Conservation (phyloP, 2,329 filamentous ascomycete genomes). For the Rutstroemia sp. region DNA sequence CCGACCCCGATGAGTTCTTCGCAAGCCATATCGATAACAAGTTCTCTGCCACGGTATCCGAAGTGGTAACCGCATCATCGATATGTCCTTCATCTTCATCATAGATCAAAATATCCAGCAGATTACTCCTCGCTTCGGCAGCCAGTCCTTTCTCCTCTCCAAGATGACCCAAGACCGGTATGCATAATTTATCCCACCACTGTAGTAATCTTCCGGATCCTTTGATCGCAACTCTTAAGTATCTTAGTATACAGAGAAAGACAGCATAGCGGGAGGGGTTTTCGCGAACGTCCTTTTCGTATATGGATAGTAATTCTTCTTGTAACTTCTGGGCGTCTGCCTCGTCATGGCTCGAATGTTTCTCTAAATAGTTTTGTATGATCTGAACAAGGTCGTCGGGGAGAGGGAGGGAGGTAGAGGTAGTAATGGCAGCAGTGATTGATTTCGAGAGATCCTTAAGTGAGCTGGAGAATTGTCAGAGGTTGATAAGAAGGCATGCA, state of each 20-base stretch:
- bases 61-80: conserved; percentile 37
- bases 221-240: conserved; percentile 55
- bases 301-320: conserved; percentile 63
- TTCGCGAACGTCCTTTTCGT: conserved; percentile 54
- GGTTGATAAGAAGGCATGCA: background rate
- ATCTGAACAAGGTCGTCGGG: conserved; percentile 56
- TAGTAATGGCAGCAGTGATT: conserved; percentile 43
- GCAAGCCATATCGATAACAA: conserved; percentile 52
- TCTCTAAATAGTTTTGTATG: conserved; percentile 61
- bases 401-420: conserved; percentile 47
- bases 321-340: conserved; percentile 62
- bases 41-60: conserved; percentile 47
- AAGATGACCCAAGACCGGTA: conserved; percentile 48
- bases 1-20: conserved; percentile 32
- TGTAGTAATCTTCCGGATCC: conserved; percentile 55
- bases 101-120: conserved; percentile 56
- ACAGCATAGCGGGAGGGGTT: conserved; percentile 49
- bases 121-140: conserved; percentile 55
- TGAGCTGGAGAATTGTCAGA: conserved; percentile 19
- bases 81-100: conserved; percentile 50
- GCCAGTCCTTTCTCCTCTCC: conserved; percentile 56
- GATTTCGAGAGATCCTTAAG: conserved; percentile 54
- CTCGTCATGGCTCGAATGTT: conserved; percentile 61
- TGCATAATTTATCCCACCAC: conserved; percentile 64
- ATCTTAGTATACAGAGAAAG: conserved; percentile 63